Base-by-base conservation (phyloP, 176 grass and related monocot genomes). In the Eragrostis curvula region DNA sequence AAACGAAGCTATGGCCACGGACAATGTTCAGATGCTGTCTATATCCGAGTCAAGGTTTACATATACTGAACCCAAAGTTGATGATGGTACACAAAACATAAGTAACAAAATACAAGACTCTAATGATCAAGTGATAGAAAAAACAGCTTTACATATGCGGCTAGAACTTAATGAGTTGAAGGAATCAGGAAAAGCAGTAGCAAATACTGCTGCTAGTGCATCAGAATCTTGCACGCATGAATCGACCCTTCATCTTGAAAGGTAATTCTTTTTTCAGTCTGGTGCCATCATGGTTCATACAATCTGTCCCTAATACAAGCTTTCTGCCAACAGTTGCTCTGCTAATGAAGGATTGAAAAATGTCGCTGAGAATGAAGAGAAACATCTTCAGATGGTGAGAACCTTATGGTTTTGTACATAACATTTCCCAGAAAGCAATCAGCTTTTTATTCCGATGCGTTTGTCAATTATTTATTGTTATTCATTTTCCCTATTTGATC, bases 331-430 rank as follows among this genome's bases (percentile, higher is more conserved):
- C 78, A 75, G 83, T 76, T 77, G 2, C 67, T 25, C 76, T 80
- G 40, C 41, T 41, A 79, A 88, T 51, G 79, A 85, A 80, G 83
- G 66, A 57, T 40, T 72, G 45, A 91, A 90, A 77, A 70, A 25
- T 87, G 73, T 59, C 48, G 7, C 71, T 36, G 50, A 67, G 24
- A 84, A 68, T 69, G 82, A 91, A 78, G 93, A 88, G 10, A 81
- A 91, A 62, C 87, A 95, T 82, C 23, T 74, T n/a, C 46, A 55
- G 23, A 84, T 84, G 58, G 96, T 98, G 89, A 86, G 82, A 86
- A 91, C 28, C 23, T 65, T 18, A 20, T 28, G 70, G 66, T 64
- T 8, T 58, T 67, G 58, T 46, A 65, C 48, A 68, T 79, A 18
- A 18, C 21, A 55, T 80, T 80, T 28, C 8, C 13, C 13, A 27